A percentile compares a stretch with the other conserved stretches of the same genome.
These are phyloP conservation scores for Meyerozyma athensensis DNA, from an alignment of 1,139 yeast genomes.

Conservation along the genomic window DNA sequence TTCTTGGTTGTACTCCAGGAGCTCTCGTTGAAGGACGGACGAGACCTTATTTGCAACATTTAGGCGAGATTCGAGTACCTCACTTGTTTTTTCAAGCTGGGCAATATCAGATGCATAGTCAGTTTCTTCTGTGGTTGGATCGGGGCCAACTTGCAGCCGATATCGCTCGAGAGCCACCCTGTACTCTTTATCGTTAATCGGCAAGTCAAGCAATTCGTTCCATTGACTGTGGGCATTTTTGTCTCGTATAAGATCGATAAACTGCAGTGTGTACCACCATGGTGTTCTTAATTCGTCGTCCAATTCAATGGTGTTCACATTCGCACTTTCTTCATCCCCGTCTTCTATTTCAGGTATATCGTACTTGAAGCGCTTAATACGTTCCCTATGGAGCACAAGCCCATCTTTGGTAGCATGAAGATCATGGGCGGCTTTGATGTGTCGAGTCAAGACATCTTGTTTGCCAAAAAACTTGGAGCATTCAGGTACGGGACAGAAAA, in stretches of 20 bases:
- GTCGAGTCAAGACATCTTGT: conserved; percentile 61
- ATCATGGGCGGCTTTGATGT: conserved; percentile 60
- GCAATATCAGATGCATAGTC: neutral
- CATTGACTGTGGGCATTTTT: conserved; percentile 11
- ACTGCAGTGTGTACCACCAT: conserved; percentile 40
- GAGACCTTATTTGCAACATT: conserved; percentile 49
- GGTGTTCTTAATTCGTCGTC: conserved; percentile 36
- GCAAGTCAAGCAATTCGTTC: conserved; percentile 20
- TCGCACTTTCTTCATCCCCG: conserved; percentile 23
- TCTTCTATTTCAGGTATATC: conserved; percentile 19
- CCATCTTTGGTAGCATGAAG: conserved; percentile 37
- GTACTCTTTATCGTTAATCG: conserved; percentile 32
- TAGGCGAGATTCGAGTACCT: conserved; percentile 8
- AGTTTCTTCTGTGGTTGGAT: conserved; percentile 5
- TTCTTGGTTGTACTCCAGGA: conserved; percentile 30
- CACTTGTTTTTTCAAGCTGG: conserved; percentile 6
- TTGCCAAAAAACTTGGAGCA: conserved; percentile 59
- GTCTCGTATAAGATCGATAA: conserved; percentile 22
- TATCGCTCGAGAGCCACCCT: conserved; percentile 31
- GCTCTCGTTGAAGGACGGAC: conserved; percentile 38
- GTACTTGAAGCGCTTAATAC: conserved; percentile 5
- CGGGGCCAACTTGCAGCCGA: conserved; percentile 19
- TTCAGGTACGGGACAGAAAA: conserved; percentile 65
- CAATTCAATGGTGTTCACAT: conserved; percentile 24
- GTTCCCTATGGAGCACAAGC: conserved; percentile 21